Evolutionary conservation across 2,329 filamentous ascomycete genomes (phyloP).

Genomic region (Aspergillus sp.): DNA sequence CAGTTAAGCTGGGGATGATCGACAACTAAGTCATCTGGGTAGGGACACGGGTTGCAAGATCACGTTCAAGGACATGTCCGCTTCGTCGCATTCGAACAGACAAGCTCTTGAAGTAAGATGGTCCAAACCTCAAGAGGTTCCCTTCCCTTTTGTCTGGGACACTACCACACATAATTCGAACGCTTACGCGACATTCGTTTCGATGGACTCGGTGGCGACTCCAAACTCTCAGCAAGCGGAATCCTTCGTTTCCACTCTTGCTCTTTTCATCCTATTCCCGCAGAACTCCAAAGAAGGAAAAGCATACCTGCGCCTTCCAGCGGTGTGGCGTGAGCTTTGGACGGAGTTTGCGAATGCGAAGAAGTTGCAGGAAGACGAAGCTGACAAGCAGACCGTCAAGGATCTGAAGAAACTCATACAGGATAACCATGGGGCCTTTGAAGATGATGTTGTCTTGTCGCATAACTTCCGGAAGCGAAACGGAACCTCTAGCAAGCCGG

Average conservation of each 20-base stretch:
- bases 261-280: conserved; percentile 78
- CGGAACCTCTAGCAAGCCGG: conserved; percentile 32
- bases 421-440: conserved; percentile 51
- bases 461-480: conserved; percentile 68
- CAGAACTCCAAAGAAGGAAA: conserved; percentile 84
- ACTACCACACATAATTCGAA: conserved; percentile 49
- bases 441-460: conserved; percentile 74
- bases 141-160: conserved; percentile 46
- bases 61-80: conserved; percentile 68
- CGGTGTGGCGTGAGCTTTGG: conserved; percentile 84
- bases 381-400: conserved; percentile 69
- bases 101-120: conserved; percentile 75
- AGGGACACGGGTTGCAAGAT: conserved; percentile 73
- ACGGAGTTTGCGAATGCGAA: conserved; percentile 71
- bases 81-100: conserved; percentile 72
- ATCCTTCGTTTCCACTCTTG: conserved; percentile 77
- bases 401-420: conserved; percentile 55
- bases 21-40: neutral
- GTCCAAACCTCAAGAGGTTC: conserved; percentile 69
- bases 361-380: conserved; percentile 68
- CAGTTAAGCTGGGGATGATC: neutral
- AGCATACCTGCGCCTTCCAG: conserved; percentile 73
- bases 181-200: conserved; percentile 59
- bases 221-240: conserved; percentile 81
- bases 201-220: conserved; percentile 74